Conservation (phyloP, 2,329 filamentous ascomycete species). For the Arthrobotrys entomopaga region DNA sequence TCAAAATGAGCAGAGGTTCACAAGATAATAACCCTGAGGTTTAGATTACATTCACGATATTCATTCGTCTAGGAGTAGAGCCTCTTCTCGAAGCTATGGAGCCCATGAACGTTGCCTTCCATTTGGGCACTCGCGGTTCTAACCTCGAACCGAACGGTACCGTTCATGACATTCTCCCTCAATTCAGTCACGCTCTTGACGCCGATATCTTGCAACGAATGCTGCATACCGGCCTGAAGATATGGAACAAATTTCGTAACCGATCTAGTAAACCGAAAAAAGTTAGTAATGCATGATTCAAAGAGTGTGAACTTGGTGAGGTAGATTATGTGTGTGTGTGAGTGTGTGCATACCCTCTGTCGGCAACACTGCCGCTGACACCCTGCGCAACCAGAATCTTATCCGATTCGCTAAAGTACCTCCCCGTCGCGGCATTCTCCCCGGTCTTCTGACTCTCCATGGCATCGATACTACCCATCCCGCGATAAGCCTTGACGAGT, state of each 20-base stretch:
- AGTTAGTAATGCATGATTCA: slow-evolving; percentile 9
- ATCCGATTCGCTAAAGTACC: slow-evolving; percentile 98
- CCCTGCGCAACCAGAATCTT: slow-evolving; percentile 94
- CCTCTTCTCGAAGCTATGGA: slow-evolving; percentile 99
- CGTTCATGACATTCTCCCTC: slow-evolving; percentile 77
- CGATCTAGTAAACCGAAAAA: slow-evolving; percentile 64
- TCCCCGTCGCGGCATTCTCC: slow-evolving; percentile 91
- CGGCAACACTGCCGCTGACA: slow-evolving; percentile 83
- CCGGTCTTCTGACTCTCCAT: slow-evolving; percentile 84
- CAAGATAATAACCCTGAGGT: background rate
- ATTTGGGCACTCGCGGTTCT: slow-evolving; percentile 93
- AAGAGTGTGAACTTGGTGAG: background rate
- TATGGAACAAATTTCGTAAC: slow-evolving; percentile 97
- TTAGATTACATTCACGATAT: background rate
- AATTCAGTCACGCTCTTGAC: slow-evolving; percentile 81
- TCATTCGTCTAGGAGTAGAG: slow-evolving; percentile 77
- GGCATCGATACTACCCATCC: slow-evolving; percentile 98
- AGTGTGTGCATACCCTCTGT: slow-evolving; percentile 72
- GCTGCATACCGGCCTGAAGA: slow-evolving; percentile 92
- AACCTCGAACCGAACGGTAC: slow-evolving; percentile 89
- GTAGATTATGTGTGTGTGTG: no score
- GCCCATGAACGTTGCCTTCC: slow-evolving; percentile 93
- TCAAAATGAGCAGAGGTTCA: background rate
- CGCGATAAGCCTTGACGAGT: slow-evolving; percentile 98
- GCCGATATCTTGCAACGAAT: slow-evolving; percentile 96